phyloP scores from a whole-genome alignment of 108 stramenopile species.

The Aurantiochytrium sp. region DNA sequence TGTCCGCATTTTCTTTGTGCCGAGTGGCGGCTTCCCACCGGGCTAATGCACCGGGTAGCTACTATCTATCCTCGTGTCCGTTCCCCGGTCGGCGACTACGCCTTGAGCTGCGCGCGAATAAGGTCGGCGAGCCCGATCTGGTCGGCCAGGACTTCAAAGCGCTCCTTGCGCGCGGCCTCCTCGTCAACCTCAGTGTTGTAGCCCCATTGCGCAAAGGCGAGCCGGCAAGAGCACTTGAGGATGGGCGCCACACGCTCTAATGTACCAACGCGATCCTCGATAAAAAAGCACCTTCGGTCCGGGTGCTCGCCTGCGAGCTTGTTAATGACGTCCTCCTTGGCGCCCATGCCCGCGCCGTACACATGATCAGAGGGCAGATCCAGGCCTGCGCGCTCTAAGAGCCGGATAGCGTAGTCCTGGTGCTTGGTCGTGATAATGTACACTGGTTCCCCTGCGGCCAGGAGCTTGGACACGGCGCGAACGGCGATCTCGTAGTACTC shows the following conservation, averaged over 20 bases:
- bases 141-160: not conserved
- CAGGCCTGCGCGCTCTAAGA: not conserved
- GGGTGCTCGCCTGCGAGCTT: not conserved
- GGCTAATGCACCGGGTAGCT: too few relatives aligned
- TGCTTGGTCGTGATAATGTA: slow-evolving; percentile 28
- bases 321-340: not conserved
- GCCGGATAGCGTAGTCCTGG: not conserved
- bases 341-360: not conserved
- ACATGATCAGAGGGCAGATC: not conserved
- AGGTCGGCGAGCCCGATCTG: not conserved
- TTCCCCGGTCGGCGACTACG: too few relatives aligned
- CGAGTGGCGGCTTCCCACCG: too few relatives aligned
- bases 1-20: too few relatives aligned
- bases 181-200: not conserved
- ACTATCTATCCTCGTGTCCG: too few relatives aligned
- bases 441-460: not conserved
- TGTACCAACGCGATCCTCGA: slow-evolving; percentile 13
- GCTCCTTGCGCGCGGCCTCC: not conserved
- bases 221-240: not conserved
- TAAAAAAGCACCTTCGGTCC: not conserved
- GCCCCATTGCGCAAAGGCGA: slow-evolving; percentile 15
- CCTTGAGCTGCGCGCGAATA: not conserved
- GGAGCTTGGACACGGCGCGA: not conserved
- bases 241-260: not conserved
- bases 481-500: not conserved